Percentiles rank a stretch among this genome's conserved stretches.
Evolutionary conservation across 1,139 yeast genomes (phyloP).

Genomic region (Lodderomyces theae): DNA sequence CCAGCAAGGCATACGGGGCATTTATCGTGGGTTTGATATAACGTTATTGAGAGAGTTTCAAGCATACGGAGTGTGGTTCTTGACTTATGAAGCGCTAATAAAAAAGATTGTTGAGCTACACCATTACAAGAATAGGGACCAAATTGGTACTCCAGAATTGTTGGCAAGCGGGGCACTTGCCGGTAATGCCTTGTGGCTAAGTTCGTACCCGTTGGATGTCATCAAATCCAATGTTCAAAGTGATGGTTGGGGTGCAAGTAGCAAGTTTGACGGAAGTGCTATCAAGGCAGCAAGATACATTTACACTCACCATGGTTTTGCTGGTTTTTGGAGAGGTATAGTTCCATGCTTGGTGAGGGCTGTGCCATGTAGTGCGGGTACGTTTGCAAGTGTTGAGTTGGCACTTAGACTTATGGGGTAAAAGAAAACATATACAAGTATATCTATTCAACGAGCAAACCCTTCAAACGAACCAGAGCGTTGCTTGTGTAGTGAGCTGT

Average conservation of each 20-base stretch:
- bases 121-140: constrained; percentile 42
- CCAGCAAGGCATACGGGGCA: constrained; percentile 50
- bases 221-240: constrained; percentile 69
- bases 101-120: constrained; percentile 33
- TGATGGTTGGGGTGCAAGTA: constrained; percentile 50
- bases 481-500: constrained; percentile 15
- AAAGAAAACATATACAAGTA: too few relatives aligned
- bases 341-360: constrained; percentile 70
- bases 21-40: constrained; percentile 59
- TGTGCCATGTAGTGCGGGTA: constrained; percentile 72
- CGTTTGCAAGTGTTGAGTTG: constrained; percentile 74
- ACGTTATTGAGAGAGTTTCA: constrained; percentile 69
- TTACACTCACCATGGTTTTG: constrained; percentile 42
- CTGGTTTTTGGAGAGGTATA: constrained; percentile 72
- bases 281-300: constrained; percentile 48
- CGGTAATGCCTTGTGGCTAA: constrained; percentile 70
- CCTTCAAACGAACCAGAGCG: constrained; percentile 9
- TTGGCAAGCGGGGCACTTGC: constrained; percentile 66
- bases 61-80: constrained; percentile 82
- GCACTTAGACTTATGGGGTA: constrained; percentile 57
- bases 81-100: constrained; percentile 65
- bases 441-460: background rate
- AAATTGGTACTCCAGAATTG: constrained; percentile 60
- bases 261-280: constrained; percentile 46
- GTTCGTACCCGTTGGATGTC: constrained; percentile 71